A percentile compares a stretch with the other conserved stretches of the same genome.
These are phyloP conservation scores for Dictyostelium citrinum DNA, from an alignment of 78 protist genomes.

Conservation along the genomic window DNA sequence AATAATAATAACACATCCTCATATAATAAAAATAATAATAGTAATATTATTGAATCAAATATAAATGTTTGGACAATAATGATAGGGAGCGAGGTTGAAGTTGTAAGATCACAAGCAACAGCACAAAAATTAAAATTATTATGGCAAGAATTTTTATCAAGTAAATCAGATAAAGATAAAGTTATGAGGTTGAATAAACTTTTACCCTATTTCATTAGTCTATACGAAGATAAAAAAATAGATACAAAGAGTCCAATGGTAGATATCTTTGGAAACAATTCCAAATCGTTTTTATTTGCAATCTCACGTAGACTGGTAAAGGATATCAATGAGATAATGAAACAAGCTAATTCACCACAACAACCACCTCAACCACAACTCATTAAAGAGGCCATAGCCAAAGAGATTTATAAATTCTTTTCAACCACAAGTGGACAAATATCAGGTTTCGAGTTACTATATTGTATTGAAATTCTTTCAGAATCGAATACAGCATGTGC, in stretches of 20 bases:
- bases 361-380: conserved; percentile 7
- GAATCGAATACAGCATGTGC: conserved; percentile 19
- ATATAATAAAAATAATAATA: background rate
- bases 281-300: conserved; percentile 63
- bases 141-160: conserved; percentile 55
- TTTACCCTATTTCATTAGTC: conserved; percentile 28
- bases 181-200: background rate
- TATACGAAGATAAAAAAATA: conserved; percentile 6
- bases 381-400: background rate
- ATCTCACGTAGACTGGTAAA: conserved; percentile 48
- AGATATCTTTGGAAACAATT: conserved; percentile 44
- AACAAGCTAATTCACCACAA: background rate
- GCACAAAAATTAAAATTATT: conserved; percentile 7
- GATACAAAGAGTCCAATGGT: conserved; percentile 22
- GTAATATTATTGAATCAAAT: background rate
- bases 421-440: background rate
- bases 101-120: background rate
- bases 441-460: conserved; percentile 51
- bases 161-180: conserved; percentile 58
- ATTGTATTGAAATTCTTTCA: conserved; percentile 28
- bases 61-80: conserved; percentile 41
- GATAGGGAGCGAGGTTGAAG: conserved; percentile 15
- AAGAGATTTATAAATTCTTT: conserved; percentile 36
- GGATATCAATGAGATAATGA: conserved; percentile 38
- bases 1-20: background rate